Evolutionary conservation across 2,329 filamentous ascomycete genomes (phyloP), one percentile per base, ranked within the genome.

Genomic region (Proliferodiscus dingleyae): DNA sequence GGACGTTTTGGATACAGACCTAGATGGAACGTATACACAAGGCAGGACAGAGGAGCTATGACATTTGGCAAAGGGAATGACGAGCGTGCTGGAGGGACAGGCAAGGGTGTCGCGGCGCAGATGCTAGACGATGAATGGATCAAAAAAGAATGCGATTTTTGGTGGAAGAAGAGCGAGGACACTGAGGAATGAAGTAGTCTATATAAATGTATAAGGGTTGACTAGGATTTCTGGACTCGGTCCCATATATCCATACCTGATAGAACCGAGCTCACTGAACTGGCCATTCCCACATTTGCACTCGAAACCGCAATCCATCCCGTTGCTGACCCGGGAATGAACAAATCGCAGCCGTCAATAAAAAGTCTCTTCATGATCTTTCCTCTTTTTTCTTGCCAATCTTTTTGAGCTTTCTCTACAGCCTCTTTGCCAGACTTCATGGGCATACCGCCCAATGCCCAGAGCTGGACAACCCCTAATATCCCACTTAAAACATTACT

Each of bases 231-330:
- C 19, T 39, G 36, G 8, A 46, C 37, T 9, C 43, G 37, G 6
- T 75, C 71, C 84, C 84, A 88, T 2, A 82, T 74, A 53, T 80
- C 77, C 52, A 67, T 61, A 1, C 75, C 74, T 8, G 81, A 80
- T 37, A 87, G 59, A 3, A 83, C 37, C 1, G 83, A 85, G 41
- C 81, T 61, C 82, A 77, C 57, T 16, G 83, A 64, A 74, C 82
- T 83, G 7, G 74, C 72, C 10, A 73, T 45, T 1, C 78, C 81
- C 1, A 86, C 74, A 1, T 71, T 66, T 2, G 76, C 70, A 0
- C 71, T 64, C 8, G 72, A 67, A 1, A 74, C 66, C 0, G 69
- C 62, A 21, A 83, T 64, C 82, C 82, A 86, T 0, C 80, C 80
- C 11, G 86, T 64, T 1, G 75, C 67, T 5, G 68, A 67, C 0